Base-by-base conservation (phyloP, 2,329 filamentous ascomycete genomes). In the Myriosclerotinia duriaeana region DNA sequence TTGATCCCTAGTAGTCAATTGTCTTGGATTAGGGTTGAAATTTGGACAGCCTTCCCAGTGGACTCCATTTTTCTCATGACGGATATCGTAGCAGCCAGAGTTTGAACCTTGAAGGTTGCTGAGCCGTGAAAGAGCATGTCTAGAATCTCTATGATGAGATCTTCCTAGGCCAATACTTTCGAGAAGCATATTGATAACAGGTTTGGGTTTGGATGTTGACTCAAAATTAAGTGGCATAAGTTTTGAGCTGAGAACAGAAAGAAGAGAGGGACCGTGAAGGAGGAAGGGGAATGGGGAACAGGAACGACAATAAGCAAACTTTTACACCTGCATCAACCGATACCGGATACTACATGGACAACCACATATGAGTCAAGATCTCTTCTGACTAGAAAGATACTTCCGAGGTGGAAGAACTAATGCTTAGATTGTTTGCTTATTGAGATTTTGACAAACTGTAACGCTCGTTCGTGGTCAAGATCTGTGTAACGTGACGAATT, bases 11-110 rank as follows among this genome's bases (percentile, higher is more conserved):
- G 34, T 38, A 17, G 34, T 50, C 17, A 65, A 22, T 50, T 38
- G 42, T 50, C 53, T 65, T 15, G 46, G 22, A 9, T n/a, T 53
- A 3, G 42, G 63, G 14, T 58, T 58, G 12, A 38, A 65, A 48
- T 59, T 65, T 26, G 63, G 63, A 59, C 63, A 65, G 11, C 17
- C 42, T n/a, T 59, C 63, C 63, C 63, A 65, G 22, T 65, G 63
- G 38, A 65, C 17, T 14, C 63, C 63, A 6, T 65, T 59, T 40
- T 56, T 56, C 34, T 58, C 63, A 34, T 65, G 63, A 15, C 63
- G 63, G 12, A 30, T 36, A 50, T 65, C 63, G 12, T 59, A 46
- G 26, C 63, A 65, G n/a, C 58, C 58, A 38, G 53, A 48, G 14
- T 38, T 56, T 46, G 38, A 20, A 36, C 40, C 53, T 56, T 56